Base-by-base conservation (phyloP, 495 filamentous ascomycete species). In the Hypoxylon trugodes region DNA sequence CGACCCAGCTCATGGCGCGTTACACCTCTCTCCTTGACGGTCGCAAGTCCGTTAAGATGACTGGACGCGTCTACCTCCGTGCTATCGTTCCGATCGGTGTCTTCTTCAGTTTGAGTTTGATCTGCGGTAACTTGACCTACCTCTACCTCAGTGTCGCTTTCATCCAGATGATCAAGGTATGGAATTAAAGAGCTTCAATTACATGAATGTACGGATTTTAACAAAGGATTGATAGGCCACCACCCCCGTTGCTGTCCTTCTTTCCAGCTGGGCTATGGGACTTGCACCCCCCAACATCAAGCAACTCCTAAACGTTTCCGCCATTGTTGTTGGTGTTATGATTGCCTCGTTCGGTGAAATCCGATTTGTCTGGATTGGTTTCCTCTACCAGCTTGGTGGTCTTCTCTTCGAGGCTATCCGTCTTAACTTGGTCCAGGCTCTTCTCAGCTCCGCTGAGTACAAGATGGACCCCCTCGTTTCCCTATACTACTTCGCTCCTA, bases 381-480 rank as follows among this genome's bases (percentile, higher is more conserved):
- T 97, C 82, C 72, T 96, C 30, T 95, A 88, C 84, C 93, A 97
- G 78, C 76, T 89, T 46, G 86, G 79, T 52, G 93, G 93, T 74
- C 89, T 97, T 69, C 71, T 88, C 70, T 96, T 96, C 75, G 93
- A 97, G 79, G 92, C 93, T 50, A 87, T 91, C 66, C 90, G 93
- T 68, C 84, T 97, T 65, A 91, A 92, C 75, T 88, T 97, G 89
- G 91, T 97, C 38, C 89, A 96, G 81, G 87, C 87, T 37, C 82
- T 97, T 43, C 86, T 97, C 52, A 93, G 87, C 84, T 91, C 89
- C 8, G 82, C 90, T 47, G 93, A 96, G 79, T 96, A 87, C 85
- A 96, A 96, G 87, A 97, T 97, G 93, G 93, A 97, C 75, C 93
- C 93, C 47, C 84, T 96, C 33, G 93, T 97, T 30, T 96, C 93